These are phyloP conservation scores for Gonium pectorale DNA, from an alignment of 139 green algal species.

Conservation along the genomic window DNA sequence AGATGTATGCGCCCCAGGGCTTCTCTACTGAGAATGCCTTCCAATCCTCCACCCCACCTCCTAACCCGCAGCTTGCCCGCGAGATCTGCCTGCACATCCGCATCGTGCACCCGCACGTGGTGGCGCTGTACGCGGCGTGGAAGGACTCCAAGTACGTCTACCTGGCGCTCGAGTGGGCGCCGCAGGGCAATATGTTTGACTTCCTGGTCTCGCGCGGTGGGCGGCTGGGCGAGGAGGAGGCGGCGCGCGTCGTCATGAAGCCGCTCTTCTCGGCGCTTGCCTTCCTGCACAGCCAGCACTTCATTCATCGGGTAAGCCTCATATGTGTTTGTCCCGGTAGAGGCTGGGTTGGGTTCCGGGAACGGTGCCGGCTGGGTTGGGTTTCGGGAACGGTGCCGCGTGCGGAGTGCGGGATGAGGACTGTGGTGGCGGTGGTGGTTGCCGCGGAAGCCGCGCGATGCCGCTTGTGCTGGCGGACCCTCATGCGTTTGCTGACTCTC, in stretches of 20 bases:
- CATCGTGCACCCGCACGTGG: constrained; percentile 61
- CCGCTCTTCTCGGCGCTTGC: constrained; percentile 57
- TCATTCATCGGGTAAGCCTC: constrained; percentile 87
- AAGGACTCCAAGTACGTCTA: constrained; percentile 68
- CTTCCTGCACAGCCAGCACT: constrained; percentile 63
- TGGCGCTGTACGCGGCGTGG: constrained; percentile 61
- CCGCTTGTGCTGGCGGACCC: too few species aligned
- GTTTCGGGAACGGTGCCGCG: too few species aligned
- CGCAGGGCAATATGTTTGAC: constrained; percentile 60
- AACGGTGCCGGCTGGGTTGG: too few species aligned
- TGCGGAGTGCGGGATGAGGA: too few species aligned
- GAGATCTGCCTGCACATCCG: constrained; percentile 71
- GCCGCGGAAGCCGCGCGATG: too few species aligned
- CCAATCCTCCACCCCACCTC: background rate
- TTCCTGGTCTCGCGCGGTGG: constrained; percentile 48
- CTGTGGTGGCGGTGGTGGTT: too few species aligned
- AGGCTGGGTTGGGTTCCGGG: too few species aligned
- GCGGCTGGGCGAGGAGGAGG: constrained; percentile 47
- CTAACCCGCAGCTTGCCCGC: constrained; percentile 54
- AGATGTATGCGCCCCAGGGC: background rate
- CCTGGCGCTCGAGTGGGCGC: constrained; percentile 64
- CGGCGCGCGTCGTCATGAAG: constrained; percentile 44
- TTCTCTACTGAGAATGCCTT: background rate
- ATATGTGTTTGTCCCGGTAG: too few species aligned
- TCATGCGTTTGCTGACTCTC: too few species aligned